Percentiles rank a stretch among this genome's conserved stretches.
These are phyloP conservation scores for Exserohilum turcica DNA, from an alignment of 2,329 filamentous ascomycete genomes.

Conservation along the genomic window DNA sequence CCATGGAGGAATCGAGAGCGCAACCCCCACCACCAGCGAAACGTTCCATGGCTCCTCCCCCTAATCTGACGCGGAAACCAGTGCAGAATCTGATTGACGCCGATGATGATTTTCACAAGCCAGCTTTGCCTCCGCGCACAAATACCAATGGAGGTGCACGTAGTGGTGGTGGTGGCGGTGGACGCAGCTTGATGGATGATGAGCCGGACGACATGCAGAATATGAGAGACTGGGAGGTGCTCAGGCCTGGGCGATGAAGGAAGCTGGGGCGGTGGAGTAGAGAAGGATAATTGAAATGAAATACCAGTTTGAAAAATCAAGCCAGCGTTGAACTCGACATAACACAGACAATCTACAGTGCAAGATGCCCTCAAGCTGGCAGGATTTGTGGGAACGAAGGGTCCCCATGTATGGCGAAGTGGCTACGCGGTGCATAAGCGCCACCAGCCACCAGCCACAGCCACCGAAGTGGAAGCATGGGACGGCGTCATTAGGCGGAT, in stretches of 20 bases:
- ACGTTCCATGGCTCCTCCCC: conserved; percentile 35
- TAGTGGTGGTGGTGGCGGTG: conserved; percentile 14
- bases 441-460: conserved; percentile 11
- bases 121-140: conserved; percentile 41
- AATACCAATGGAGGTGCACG: conserved; percentile 32
- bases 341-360: too few relatives aligned
- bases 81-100: conserved; percentile 28
- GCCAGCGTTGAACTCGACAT: not conserved
- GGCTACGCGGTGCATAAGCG: too few relatives aligned
- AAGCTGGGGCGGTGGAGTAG: not conserved
- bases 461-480: too few relatives aligned
- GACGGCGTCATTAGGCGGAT: not conserved
- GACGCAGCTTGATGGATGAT: conserved; percentile 44
- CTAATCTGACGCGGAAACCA: conserved; percentile 19
- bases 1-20: conserved; percentile 10
- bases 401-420: too few relatives aligned
- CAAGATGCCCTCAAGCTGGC: too few relatives aligned
- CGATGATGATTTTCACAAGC: conserved; percentile 25
- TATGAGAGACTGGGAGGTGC: conserved; percentile 48
- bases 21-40: conserved; percentile 23
- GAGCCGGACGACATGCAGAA: conserved; percentile 40
- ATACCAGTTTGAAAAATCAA: not conserved
- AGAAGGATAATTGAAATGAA: not conserved
- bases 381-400: too few relatives aligned
- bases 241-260: conserved; percentile 31